Evolutionary conservation across 768 basidiomycete genomes (phyloP).

Genomic region (Clathrus columnatus): DNA sequence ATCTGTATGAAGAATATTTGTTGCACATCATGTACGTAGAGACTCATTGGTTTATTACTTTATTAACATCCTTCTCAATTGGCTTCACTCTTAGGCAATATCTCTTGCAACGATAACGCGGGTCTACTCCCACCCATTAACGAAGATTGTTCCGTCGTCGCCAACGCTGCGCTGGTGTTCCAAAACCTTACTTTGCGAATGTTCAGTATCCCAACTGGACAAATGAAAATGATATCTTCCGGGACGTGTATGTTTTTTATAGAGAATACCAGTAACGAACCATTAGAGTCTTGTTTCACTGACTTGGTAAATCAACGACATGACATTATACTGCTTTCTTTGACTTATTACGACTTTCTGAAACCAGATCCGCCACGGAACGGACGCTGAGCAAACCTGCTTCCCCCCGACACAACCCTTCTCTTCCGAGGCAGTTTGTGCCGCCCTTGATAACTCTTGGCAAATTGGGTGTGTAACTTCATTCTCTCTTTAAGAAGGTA

Average conservation of each 20-base stretch:
- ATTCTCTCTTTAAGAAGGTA: neutral
- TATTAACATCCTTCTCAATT: neutral
- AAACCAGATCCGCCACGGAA: neutral
- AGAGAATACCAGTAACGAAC: neutral
- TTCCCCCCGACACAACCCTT: neutral
- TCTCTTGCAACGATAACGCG: neutral
- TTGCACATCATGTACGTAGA: neutral
- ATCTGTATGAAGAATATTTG: neutral
- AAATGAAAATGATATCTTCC: neutral
- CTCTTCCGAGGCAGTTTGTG: neutral
- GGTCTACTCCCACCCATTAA: neutral
- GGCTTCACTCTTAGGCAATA: neutral
- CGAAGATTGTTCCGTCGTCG: neutral
- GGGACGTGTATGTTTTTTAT: neutral
- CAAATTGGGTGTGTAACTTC: neutral
- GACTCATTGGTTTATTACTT: neutral
- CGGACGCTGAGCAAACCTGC: neutral
- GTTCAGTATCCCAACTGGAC: neutral
- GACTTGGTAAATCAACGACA: neutral
- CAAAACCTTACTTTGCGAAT: neutral
- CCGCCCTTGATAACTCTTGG: neutral
- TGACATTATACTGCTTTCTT: too few species aligned
- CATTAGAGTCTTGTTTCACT: neutral
- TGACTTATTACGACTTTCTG: neutral
- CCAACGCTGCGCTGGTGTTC: neutral